These are phyloP conservation scores for Malus sieversii DNA, from an alignment of 306 rosid species.

Conservation along the genomic window DNA sequence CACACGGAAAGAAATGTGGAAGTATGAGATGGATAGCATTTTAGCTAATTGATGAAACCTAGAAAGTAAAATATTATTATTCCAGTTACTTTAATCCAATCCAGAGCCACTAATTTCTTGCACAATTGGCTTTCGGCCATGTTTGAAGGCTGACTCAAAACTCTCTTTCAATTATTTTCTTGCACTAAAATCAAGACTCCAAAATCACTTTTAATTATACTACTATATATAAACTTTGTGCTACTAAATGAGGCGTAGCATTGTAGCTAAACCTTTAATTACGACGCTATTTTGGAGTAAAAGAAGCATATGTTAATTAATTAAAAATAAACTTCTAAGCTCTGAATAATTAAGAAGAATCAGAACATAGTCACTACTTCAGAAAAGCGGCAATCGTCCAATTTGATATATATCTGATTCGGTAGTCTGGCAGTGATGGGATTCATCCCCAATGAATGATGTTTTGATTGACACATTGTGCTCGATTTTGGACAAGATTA, in stretches of 20 bases:
- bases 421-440: neutral
- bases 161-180: too few species aligned
- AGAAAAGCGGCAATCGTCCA: neutral
- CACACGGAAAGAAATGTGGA: neutral
- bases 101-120: neutral
- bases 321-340: too few species aligned
- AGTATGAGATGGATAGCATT: slow-evolving; percentile 16
- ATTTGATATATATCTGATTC: neutral
- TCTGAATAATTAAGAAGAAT: neutral
- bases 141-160: neutral
- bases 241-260: too few species aligned
- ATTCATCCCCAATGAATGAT: neutral
- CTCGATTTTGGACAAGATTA: neutral
- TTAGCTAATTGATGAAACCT: neutral
- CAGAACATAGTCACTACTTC: neutral
- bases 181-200: too few species aligned
- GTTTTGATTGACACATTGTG: neutral
- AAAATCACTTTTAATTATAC: too few species aligned
- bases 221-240: too few species aligned
- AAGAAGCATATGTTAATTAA: too few species aligned
- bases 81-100: neutral
- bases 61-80: neutral
- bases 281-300: too few species aligned
- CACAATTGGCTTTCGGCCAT: neutral
- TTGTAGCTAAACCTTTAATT: too few species aligned